These are phyloP conservation scores for Acacia pycnantha DNA, from an alignment of 331 rosid genomes.

Conservation along the genomic window DNA sequence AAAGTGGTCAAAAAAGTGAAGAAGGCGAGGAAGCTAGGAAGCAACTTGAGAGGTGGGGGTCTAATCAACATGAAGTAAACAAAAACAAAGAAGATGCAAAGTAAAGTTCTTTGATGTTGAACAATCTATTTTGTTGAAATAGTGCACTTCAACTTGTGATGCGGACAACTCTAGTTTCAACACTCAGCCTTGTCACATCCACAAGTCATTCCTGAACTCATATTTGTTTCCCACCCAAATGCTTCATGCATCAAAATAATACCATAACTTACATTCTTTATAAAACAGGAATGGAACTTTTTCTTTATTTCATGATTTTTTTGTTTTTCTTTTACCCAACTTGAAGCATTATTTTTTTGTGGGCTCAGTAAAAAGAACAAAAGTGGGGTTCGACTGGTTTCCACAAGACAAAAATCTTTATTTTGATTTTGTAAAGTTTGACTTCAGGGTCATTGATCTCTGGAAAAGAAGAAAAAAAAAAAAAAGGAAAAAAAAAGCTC, in stretches of 20 bases:
- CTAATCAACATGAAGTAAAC: background rate
- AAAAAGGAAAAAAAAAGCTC: background rate
- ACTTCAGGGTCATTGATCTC: background rate
- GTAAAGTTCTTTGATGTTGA: conserved; percentile 11
- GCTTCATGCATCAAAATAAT: background rate
- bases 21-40: background rate
- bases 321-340: background rate
- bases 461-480: no score
- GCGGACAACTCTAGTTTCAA: background rate
- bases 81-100: conserved; percentile 8
- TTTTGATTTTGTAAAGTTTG: background rate
- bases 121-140: background rate
- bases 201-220: conserved; percentile 42
- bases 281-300: background rate
- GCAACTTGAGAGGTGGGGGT: background rate
- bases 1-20: background rate
- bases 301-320: background rate
- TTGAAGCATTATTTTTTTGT: background rate
- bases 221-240: background rate
- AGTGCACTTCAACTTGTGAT: conserved; percentile 31
- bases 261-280: no score
- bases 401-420: background rate
- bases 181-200: conserved; percentile 23
- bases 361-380: background rate
- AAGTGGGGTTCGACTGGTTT: background rate